These are phyloP conservation scores for Craspedostauros australis DNA, from an alignment of 108 stramenopile genomes.

Conservation along the genomic window DNA sequence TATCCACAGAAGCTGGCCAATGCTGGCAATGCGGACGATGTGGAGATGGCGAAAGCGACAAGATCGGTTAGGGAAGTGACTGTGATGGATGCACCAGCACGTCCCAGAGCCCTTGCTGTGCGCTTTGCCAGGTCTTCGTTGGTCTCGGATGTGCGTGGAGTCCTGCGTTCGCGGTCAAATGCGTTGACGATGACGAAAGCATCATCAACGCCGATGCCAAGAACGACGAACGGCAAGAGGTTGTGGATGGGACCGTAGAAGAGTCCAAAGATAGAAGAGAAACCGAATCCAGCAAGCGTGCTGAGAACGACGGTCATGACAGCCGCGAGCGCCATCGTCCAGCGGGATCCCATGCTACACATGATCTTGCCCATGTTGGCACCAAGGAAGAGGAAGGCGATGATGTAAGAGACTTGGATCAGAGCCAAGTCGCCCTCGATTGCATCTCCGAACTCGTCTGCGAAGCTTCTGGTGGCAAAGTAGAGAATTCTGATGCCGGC, in stretches of 20 bases:
- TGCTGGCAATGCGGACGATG: conserved; percentile 51
- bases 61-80: conserved; percentile 66
- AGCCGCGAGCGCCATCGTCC: conserved; percentile 34
- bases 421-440: conserved; percentile 31
- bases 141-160: conserved; percentile 21
- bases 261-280: conserved; percentile 45
- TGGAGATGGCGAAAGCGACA: conserved; percentile 62
- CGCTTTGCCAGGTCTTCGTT: conserved; percentile 23
- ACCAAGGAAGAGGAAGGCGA: conserved; percentile 38
- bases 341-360: conserved; percentile 31
- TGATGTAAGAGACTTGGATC: conserved; percentile 34
- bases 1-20: conserved; percentile 59
- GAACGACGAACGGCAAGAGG: conserved; percentile 62
- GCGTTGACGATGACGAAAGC: conserved; percentile 65
- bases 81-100: conserved; percentile 42
- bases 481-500: conserved; percentile 15
- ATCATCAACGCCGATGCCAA: conserved; percentile 76
- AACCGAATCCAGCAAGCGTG: conserved; percentile 53
- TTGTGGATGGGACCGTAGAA: conserved; percentile 61
- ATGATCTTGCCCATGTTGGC: conserved; percentile 29
- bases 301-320: conserved; percentile 38
- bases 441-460: conserved; percentile 64
- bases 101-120: conserved; percentile 25
- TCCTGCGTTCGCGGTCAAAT: conserved; percentile 39
- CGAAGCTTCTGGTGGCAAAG: conserved; percentile 40